phyloP scores from a whole-genome alignment of 352 stramenopile genomes.

The Phytopythium ostracodes region DNA sequence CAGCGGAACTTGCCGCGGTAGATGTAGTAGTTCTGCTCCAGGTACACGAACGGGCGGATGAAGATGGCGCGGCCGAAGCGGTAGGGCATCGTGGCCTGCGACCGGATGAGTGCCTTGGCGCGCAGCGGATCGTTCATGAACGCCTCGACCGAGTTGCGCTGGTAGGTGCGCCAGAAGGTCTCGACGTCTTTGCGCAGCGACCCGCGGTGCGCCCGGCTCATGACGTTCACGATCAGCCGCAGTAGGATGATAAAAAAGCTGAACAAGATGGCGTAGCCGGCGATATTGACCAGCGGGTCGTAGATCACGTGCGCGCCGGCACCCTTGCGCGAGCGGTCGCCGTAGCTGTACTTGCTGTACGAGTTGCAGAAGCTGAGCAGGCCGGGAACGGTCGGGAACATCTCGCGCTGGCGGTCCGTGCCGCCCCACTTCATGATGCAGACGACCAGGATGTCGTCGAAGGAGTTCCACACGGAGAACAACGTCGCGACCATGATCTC shows the following conservation, averaged over 20 bases:
- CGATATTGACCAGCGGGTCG: constrained; percentile 14
- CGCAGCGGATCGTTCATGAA: constrained; percentile 20
- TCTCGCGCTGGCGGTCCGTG: constrained; percentile 14
- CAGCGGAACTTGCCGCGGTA: constrained; percentile 13
- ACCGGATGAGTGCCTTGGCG: constrained; percentile 20
- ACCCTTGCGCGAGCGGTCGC: constrained; percentile 14
- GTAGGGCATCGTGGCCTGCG: constrained; percentile 17
- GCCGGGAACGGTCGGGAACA: constrained; percentile 8
- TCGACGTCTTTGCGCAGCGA: constrained; percentile 13
- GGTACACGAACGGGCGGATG: constrained; percentile 22
- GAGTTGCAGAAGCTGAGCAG: constrained; percentile 16
- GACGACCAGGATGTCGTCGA: constrained; percentile 13
- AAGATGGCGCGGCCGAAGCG: constrained; percentile 19
- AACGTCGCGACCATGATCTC: constrained; percentile 25
- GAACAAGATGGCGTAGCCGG: constrained; percentile 14
- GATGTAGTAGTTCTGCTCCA: constrained; percentile 26
- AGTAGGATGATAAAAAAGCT: constrained; percentile 7
- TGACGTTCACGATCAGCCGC: constrained; percentile 9
- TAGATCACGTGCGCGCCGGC: constrained; percentile 11
- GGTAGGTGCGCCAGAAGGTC: constrained; percentile 17
- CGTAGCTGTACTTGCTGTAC: constrained; percentile 20
- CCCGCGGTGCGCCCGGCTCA: background rate
- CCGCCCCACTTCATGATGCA: constrained; percentile 13
- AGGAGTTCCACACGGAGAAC: constrained; percentile 13
- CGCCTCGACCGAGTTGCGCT: constrained; percentile 23